Evolutionary conservation across 129 eudicot genomes (phyloP).

Genomic region (Ambrosia trifida): DNA sequence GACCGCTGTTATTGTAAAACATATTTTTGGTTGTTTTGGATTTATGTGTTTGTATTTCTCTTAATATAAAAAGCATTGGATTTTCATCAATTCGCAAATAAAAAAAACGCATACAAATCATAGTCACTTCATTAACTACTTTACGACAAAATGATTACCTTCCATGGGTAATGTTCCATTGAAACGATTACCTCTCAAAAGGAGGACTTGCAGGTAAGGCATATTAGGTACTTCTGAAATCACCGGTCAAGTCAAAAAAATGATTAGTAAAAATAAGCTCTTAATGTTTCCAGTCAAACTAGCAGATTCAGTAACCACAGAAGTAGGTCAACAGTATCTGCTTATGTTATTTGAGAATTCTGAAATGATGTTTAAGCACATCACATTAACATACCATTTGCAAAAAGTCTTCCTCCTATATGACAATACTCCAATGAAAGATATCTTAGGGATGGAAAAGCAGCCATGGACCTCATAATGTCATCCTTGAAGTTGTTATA

Average conservation of each 20-base stretch:
- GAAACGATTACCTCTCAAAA: neutral
- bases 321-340: too few relatives aligned
- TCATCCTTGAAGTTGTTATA: neutral
- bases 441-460: conserved; percentile 23
- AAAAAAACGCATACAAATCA: too few relatives aligned
- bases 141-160: neutral
- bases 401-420: neutral
- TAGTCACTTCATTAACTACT: too few relatives aligned
- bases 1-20: too few relatives aligned
- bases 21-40: too few relatives aligned
- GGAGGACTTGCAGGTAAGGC: neutral
- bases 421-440: neutral
- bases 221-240: neutral
- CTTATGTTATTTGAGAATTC: neutral
- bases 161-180: neutral
- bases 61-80: too few relatives aligned
- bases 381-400: neutral
- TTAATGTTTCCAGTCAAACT: neutral
- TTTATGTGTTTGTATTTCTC: too few relatives aligned
- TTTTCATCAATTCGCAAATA: too few relatives aligned
- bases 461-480: neutral
- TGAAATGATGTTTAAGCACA: neutral
- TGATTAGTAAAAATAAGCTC: neutral
- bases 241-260: neutral
- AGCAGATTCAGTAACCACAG: neutral